phyloP scores from a whole-genome alignment of 2,329 filamentous ascomycete species.

The Stagonosporopsis tanaceti region DNA sequence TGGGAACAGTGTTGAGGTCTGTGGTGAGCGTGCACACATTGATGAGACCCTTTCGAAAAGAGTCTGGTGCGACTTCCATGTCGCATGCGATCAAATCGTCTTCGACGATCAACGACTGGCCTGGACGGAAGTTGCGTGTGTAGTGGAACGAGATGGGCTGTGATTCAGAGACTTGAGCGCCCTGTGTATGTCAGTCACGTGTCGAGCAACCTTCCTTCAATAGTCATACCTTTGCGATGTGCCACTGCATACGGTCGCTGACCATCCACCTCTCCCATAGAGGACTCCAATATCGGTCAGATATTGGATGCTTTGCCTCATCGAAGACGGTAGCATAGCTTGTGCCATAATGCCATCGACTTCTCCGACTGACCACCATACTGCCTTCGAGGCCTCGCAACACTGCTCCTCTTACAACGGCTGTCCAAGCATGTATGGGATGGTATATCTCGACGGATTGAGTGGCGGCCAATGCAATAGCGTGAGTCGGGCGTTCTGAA shows the following conservation, averaged over 20 bases:
- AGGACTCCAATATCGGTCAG: conserved; percentile 80
- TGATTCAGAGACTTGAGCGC: conserved; percentile 76
- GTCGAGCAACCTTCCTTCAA: background rate
- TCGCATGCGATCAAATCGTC: conserved; percentile 83
- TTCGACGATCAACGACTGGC: conserved; percentile 78
- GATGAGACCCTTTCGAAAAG: conserved; percentile 61
- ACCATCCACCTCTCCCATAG: conserved; percentile 87
- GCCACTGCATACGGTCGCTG: conserved; percentile 84
- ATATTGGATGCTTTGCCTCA: conserved; percentile 74
- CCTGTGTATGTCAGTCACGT: conserved; percentile 54
- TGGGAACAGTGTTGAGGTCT: conserved; percentile 77
- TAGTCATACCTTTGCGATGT: conserved; percentile 73
- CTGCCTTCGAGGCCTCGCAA: conserved; percentile 77
- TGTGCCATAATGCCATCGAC: conserved; percentile 80
- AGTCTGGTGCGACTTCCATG: conserved; percentile 69
- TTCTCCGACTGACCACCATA: conserved; percentile 78
- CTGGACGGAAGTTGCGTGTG: conserved; percentile 82
- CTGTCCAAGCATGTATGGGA: conserved; percentile 82
- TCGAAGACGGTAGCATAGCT: conserved; percentile 84
- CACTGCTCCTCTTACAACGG: conserved; percentile 79
- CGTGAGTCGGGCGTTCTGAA: conserved; percentile 74
- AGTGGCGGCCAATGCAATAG: conserved; percentile 59
- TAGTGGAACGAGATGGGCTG: conserved; percentile 83
- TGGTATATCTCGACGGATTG: conserved; percentile 80
- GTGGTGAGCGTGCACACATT: conserved; percentile 84